Base-by-base conservation (phyloP, 805 yeast genomes). In the Candida glaebosa region DNA sequence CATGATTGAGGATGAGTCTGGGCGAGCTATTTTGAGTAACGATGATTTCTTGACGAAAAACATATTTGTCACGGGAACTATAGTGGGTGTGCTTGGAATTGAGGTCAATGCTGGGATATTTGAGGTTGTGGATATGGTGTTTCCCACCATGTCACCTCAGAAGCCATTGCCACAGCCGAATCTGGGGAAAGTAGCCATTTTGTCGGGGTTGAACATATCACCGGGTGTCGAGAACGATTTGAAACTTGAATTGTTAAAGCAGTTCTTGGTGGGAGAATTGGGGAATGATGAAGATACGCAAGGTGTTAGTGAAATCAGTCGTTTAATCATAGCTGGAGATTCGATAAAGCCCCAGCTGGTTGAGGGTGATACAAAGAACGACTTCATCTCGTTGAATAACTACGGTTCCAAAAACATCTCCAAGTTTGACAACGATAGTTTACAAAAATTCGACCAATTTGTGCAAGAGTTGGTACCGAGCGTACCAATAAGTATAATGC, bases 1-100 rank as follows among this genome's bases (percentile, higher is more conserved):
- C 19, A 79, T 82, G 82, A 58, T 93, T 26, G 98, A 93, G 60
- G 99, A 93, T 62, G 96, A 89, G 54, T 81, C 89, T 41, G 99
- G 99, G 3, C 71, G 99, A 38, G 82, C 95, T 5, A 59, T 79
- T 24, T 63, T 93, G 17, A 81, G 78, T 37, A 78, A 78, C 34
- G 90, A 88, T 18, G 70, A 54, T 17, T 60, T 82, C 24, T 71
- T 85, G 33, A 67, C 69, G 38, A 56, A 60, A 5, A 69, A 77
- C 15, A 75, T 83, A 2, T 67, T 91, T 18, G 95, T 90, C 0
- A 93, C 97, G 0, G 99, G 99, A 3, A 75, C 81, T n/a, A 83
- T 90, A 0, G 79, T 89, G 5, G 98, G 91, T 0, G 76, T 89
- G 1, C 59, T 89, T 8, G 99, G 99, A 0, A 81, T 87, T 66